phyloP scores from a whole-genome alignment of 2,329 filamentous ascomycete species.

The Knufia fluminis region DNA sequence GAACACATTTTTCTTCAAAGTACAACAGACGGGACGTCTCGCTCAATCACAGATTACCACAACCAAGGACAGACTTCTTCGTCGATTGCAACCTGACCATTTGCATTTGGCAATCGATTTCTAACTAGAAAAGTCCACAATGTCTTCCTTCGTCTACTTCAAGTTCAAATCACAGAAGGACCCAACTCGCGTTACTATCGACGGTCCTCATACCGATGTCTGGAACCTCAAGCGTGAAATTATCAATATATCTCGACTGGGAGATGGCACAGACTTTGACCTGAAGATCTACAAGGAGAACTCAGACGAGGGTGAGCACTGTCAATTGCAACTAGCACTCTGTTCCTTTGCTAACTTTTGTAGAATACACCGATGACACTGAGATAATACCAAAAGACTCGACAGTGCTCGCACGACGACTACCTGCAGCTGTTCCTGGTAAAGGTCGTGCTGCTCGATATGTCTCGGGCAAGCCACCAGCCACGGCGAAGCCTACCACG shows the following conservation, averaged over 20 bases:
- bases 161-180: slow-evolving; percentile 99
- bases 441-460: slow-evolving; percentile 88
- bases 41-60: background rate
- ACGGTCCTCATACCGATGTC: slow-evolving; percentile 94
- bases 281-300: slow-evolving; percentile 90
- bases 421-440: slow-evolving; percentile 74
- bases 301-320: slow-evolving; percentile 62
- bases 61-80: background rate
- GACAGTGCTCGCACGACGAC: slow-evolving; percentile 77
- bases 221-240: slow-evolving; percentile 99
- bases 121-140: slow-evolving; percentile 35
- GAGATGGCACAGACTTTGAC: slow-evolving; percentile 94
- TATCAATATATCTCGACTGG: slow-evolving; percentile 84
- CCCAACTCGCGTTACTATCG: slow-evolving; percentile 86
- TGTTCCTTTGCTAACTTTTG: slow-evolving; percentile 24
- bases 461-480: slow-evolving; percentile 90
- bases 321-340: background rate
- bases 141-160: slow-evolving; percentile 98
- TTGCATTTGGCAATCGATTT: background rate
- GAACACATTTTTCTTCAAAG: background rate
- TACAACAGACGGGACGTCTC: background rate
- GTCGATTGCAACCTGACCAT: no score
- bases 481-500: slow-evolving; percentile 60
- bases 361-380: slow-evolving; percentile 96
- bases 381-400: slow-evolving; percentile 94